Conservation (phyloP, 2,329 filamentous ascomycete species). For the Metarhizium album region DNA sequence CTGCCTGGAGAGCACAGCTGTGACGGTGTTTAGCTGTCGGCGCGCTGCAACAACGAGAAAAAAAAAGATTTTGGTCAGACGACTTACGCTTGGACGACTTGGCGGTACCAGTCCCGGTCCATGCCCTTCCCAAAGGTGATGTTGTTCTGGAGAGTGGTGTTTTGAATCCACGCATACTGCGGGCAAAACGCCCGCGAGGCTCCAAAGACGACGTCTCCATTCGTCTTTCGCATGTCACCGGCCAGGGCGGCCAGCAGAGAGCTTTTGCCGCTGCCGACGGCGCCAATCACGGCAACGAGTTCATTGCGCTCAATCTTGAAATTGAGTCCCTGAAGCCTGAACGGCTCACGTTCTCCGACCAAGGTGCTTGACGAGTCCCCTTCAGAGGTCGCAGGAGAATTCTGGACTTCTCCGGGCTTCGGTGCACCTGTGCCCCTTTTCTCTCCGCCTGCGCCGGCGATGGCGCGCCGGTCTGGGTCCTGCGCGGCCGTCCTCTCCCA, state of each 20-base stretch:
- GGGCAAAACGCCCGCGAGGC: constrained; percentile 83
- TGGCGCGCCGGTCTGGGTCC: constrained; percentile 30
- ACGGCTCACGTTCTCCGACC: constrained; percentile 52
- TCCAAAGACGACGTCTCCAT: constrained; percentile 62
- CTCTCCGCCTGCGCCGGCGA: constrained; percentile 34
- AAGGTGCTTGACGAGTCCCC: constrained; percentile 44
- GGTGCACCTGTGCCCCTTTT: constrained; percentile 20
- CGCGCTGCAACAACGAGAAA: not conserved
- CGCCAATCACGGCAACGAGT: constrained; percentile 74
- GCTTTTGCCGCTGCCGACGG: constrained; percentile 83
- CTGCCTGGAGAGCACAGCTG: constrained; percentile 69
- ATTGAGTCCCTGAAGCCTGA: constrained; percentile 59
- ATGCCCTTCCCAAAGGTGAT: constrained; percentile 79
- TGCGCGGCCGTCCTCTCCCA: constrained; percentile 65
- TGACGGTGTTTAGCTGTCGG: constrained; percentile 2
- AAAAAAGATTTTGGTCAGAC: not conserved
- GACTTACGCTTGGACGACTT: constrained; percentile 66
- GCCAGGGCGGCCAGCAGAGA: constrained; percentile 82
- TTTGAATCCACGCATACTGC: constrained; percentile 97
- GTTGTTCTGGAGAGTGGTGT: constrained; percentile 76
- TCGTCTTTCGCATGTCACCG: constrained; percentile 84
- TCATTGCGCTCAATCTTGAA: constrained; percentile 63
- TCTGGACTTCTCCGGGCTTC: constrained; percentile 21
- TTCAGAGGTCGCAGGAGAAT: constrained; percentile 23
- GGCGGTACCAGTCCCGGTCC: constrained; percentile 67